Evolutionary conservation across 805 yeast genomes (phyloP).

Genomic region (Komagataella mondaviorum): DNA sequence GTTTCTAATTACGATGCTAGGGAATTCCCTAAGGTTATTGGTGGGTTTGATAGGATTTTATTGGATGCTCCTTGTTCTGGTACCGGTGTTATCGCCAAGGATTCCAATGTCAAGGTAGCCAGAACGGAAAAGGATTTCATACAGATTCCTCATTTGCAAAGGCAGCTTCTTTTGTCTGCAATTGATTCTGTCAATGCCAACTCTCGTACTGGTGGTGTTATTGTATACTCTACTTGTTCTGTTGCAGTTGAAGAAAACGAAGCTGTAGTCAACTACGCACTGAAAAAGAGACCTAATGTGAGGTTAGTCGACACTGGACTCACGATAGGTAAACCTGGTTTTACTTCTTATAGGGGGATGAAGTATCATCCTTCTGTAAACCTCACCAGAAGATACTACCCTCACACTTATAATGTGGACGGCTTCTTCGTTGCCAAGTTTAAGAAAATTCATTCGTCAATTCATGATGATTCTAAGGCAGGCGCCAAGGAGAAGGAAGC

Average conservation of each 20-base stretch:
- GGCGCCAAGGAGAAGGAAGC: conserved; percentile 81
- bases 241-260: conserved; percentile 98
- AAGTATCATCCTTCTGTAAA: conserved; percentile 66
- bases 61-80: conserved; percentile 99
- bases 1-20: conserved; percentile 97
- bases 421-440: conserved; percentile 97
- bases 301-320: conserved; percentile 86
- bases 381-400: conserved; percentile 90
- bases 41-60: conserved; percentile 91
- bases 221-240: conserved; percentile 96
- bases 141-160: conserved; percentile 93
- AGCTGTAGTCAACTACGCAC: conserved; percentile 95
- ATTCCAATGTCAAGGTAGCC: conserved; percentile 83
- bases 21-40: conserved; percentile 95
- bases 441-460: conserved; percentile 78
- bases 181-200: conserved; percentile 95
- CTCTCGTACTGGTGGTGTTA: conserved; percentile 83
- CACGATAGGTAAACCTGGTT: conserved; percentile 92
- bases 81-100: conserved; percentile 98
- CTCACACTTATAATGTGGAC: conserved; percentile 96
- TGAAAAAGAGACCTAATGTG: conserved; percentile 92
- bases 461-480: conserved; percentile 74
- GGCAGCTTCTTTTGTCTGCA: conserved; percentile 85
- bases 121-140: conserved; percentile 95
- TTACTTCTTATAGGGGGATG: conserved; percentile 87